These are phyloP conservation scores for Phaffomyces opuntiae DNA, from an alignment of 805 yeast species.

Conservation along the genomic window DNA sequence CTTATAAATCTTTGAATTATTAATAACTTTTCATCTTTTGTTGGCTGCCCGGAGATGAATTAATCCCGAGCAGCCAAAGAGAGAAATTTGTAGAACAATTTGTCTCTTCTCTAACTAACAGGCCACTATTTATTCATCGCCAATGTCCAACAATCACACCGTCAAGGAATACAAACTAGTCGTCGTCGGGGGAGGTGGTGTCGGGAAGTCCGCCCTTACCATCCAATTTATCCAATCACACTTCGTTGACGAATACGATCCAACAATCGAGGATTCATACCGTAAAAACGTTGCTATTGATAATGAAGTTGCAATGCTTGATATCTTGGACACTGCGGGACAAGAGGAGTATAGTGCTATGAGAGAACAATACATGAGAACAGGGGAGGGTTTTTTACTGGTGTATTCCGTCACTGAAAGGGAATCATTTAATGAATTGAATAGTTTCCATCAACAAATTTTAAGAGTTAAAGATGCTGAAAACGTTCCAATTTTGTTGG, in stretches of 20 bases:
- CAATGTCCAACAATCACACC: constrained; percentile 19
- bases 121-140: background rate
- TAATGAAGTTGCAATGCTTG: constrained; percentile 67
- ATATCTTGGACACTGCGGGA: constrained; percentile 96
- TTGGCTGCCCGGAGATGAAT: too few relatives aligned
- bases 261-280: constrained; percentile 91
- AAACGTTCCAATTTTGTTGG: constrained; percentile 70
- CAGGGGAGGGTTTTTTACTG: constrained; percentile 88
- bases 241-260: constrained; percentile 96
- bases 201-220: constrained; percentile 94
- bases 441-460: constrained; percentile 74
- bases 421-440: constrained; percentile 77
- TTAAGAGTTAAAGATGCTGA: constrained; percentile 70
- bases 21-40: too few relatives aligned
- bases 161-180: constrained; percentile 84
- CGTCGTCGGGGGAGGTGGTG: constrained; percentile 98
- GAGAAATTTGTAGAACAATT: too few relatives aligned
- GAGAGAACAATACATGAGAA: constrained; percentile 92
- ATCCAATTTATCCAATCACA: constrained; percentile 92
- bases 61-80: too few relatives aligned
- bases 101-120: too few relatives aligned
- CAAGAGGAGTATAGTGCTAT: constrained; percentile 94
- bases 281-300: constrained; percentile 85
- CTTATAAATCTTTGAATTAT: too few relatives aligned
- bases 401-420: constrained; percentile 86